phyloP scores from a whole-genome alignment of 805 yeast genomes.

The Lachancea thermotolerans region DNA sequence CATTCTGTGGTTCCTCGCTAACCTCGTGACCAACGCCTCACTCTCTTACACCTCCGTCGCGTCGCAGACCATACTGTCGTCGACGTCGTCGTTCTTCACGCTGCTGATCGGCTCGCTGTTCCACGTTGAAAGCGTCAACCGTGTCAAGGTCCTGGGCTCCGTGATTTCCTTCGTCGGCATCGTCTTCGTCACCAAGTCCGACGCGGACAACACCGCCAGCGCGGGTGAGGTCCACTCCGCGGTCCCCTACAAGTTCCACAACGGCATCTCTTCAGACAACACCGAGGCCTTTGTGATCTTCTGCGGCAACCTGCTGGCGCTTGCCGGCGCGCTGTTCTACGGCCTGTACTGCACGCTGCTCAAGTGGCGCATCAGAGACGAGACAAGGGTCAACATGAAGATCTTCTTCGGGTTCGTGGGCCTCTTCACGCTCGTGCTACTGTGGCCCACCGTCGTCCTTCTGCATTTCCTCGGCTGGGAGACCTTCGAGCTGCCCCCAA shows the following conservation, averaged over 20 bases:
- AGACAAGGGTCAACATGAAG: conserved; percentile 72
- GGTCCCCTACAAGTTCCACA: conserved; percentile 9
- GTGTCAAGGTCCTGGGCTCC: conserved; percentile 61
- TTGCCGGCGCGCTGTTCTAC: conserved; percentile 81
- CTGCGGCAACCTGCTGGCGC: conserved; percentile 73
- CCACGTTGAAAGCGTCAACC: conserved; percentile 61
- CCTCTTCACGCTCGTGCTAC: conserved; percentile 57
- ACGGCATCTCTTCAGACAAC: conserved; percentile 19
- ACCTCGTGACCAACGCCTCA: conserved; percentile 82
- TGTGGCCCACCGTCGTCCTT: conserved; percentile 78
- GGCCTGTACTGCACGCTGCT: conserved; percentile 85
- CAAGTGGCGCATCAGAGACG: conserved; percentile 65
- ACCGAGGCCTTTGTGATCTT: conserved; percentile 33
- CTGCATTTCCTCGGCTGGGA: conserved; percentile 64
- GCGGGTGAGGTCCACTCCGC: conserved; percentile 7
- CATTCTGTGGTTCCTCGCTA: conserved; percentile 84
- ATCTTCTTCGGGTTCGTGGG: conserved; percentile 95
- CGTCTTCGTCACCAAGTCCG: conserved; percentile 66
- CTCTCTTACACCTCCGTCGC: conserved; percentile 87
- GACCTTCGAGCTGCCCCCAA: conserved; percentile 61
- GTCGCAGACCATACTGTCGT: conserved; percentile 85
- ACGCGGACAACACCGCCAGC: conserved; percentile 34
- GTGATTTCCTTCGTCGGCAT: conserved; percentile 73
- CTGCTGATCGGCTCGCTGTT: conserved; percentile 70
- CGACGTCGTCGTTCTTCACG: conserved; percentile 92